A percentile compares a stretch with the other conserved stretches of the same genome.
phyloP scores from a whole-genome alignment of 1,284 basidiomycete genomes.

The Nidula niveotomentosa region DNA sequence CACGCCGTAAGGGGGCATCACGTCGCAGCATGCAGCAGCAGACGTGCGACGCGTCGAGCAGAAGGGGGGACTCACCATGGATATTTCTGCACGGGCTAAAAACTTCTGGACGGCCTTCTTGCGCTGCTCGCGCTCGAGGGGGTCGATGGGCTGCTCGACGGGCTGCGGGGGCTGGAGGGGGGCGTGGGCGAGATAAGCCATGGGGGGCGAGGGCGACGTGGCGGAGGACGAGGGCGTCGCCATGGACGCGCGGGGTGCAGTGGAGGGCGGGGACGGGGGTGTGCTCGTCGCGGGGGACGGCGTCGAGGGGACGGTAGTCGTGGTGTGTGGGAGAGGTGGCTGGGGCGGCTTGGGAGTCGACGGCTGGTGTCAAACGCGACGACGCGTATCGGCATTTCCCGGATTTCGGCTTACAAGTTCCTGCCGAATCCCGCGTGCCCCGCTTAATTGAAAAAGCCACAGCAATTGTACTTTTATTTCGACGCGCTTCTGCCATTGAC shows the following conservation, averaged over 20 bases:
- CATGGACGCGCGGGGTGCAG: constrained; percentile 49
- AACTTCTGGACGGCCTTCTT: constrained; percentile 70
- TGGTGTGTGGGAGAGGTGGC: constrained; percentile 29
- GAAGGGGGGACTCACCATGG: constrained; percentile 58
- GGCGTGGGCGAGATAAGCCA: constrained; percentile 50
- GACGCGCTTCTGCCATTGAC: not conserved
- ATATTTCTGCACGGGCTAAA: constrained; percentile 70
- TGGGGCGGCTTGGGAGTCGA: constrained; percentile 8
- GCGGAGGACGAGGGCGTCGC: constrained; percentile 74
- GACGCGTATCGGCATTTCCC: constrained; percentile 49
- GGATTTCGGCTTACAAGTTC: constrained; percentile 31
- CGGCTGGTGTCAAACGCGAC: constrained; percentile 46
- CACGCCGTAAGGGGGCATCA: constrained; percentile 10
- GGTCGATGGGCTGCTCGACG: constrained; percentile 29
- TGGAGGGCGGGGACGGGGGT: constrained; percentile 14
- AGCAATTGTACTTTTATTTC: not conserved
- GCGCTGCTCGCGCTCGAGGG: constrained; percentile 53
- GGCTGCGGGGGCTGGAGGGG: constrained; percentile 35
- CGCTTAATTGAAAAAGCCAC: not conserved
- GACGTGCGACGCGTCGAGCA: constrained; percentile 44
- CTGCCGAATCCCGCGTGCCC: constrained; percentile 8
- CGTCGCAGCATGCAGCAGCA: constrained; percentile 7
- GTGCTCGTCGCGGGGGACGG: constrained; percentile 35
- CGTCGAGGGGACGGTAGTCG: constrained; percentile 26
- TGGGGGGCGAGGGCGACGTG: constrained; percentile 74